Percentiles rank a stretch among this genome's conserved stretches.
These are phyloP conservation scores for Pulveroboletus ravenelii DNA, from an alignment of 768 basidiomycete genomes.

Conservation along the genomic window DNA sequence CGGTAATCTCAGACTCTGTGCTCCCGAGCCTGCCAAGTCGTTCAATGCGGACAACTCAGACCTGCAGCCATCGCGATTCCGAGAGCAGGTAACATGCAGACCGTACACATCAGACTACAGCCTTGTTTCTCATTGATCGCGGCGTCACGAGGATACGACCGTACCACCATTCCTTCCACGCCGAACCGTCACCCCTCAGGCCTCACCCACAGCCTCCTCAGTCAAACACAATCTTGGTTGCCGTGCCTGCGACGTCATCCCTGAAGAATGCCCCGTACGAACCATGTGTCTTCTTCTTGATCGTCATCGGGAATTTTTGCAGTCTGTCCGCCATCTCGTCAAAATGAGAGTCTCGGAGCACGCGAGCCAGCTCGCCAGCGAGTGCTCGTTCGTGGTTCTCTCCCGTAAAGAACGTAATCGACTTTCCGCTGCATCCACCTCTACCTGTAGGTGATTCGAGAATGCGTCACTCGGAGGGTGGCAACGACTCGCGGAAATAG, in stretches of 20 bases:
- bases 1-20: conserved; percentile 5
- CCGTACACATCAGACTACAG: neutral
- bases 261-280: conserved; percentile 86
- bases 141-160: neutral
- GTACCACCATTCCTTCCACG: conserved; percentile 2
- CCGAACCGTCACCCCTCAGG: neutral
- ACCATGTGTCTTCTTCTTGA: conserved; percentile 93
- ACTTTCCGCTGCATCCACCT: conserved; percentile 84
- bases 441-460: conserved; percentile 50
- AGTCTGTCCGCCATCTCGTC: conserved; percentile 58
- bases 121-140: conserved; percentile 11
- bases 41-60: neutral
- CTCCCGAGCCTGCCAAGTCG: neutral
- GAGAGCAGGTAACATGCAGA: neutral
- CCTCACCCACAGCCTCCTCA: conserved; percentile 27
- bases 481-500: neutral
- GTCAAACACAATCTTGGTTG: conserved; percentile 75
- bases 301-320: conserved; percentile 90
- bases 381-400: conserved; percentile 79
- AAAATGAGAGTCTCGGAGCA: conserved; percentile 84
- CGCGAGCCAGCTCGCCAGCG: conserved; percentile 90
- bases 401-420: conserved; percentile 96
- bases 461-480: neutral
- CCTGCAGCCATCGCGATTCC: neutral
- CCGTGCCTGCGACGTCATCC: conserved; percentile 53